Evolutionary conservation across 305 asterid species (phyloP), one percentile per base, ranked within the genome.

Genomic region (Nicotiana rustica): DNA sequence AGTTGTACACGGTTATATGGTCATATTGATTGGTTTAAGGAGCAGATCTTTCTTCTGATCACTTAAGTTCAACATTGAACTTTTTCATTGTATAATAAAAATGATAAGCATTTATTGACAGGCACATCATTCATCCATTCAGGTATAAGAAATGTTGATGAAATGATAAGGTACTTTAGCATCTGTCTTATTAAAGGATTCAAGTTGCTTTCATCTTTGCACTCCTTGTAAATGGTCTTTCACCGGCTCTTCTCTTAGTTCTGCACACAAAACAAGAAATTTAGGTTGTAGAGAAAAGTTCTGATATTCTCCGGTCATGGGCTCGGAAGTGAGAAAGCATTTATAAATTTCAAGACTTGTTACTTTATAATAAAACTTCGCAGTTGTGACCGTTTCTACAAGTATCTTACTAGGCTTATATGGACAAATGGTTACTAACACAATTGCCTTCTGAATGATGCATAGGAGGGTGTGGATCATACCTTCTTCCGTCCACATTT

Each of bases 401-500:
- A 75, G 80, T 29, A 0, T 9, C 29, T 17, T 76, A 55, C 15
- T 6, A 55, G 10, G 66, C 47, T 29, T 75, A 29, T 29, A 76
- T 76, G 49, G 66, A 76, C 55, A 55, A 76, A 52, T 21, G 47
- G 25, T 1, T 14, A 49, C 52, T 49, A 47, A 25, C 64, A 47
- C 44, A 21, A 25, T 25, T 75, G 21, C n/a, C 44, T 1, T 75
- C 8, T 21, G 62, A 25, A 75, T 73, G 14, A 73, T 73, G 55
- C 4, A 17, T 52, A 25, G 17, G 31, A 29, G 64, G 12, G 31
- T 52, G 15, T 3, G 1, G 80, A 76, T 76, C 80, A 29, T 76
- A 76, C 65, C 78, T 67, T 81, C 78, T 81, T 66, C 77, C 15
- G n/a, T 55, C 83, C 77, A 52, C 83, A 66, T 66, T 80, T 80